Conservation (phyloP, 2,329 filamentous ascomycete genomes). For the Botrytis porri region DNA sequence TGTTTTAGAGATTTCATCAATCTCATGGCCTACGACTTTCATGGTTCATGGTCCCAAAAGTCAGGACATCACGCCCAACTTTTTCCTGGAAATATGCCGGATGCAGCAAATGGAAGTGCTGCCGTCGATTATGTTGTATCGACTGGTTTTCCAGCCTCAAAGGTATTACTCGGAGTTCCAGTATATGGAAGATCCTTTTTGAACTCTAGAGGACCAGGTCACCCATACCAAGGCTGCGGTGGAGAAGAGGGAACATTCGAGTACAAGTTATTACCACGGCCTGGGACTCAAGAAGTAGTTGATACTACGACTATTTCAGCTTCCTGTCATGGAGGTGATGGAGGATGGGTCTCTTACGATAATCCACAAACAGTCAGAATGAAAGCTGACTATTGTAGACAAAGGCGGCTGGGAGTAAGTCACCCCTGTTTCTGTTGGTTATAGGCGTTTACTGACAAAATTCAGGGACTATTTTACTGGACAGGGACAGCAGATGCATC, state of each 20-base stretch:
- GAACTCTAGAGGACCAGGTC: slow-evolving; percentile 60
- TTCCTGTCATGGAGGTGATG: slow-evolving; percentile 68
- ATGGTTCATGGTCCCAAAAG: slow-evolving; percentile 64
- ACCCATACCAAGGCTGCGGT: slow-evolving; percentile 53
- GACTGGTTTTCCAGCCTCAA: slow-evolving; percentile 64
- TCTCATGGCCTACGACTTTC: slow-evolving; percentile 78
- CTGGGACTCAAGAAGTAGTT: slow-evolving; percentile 60
- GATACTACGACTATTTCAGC: slow-evolving; percentile 68
- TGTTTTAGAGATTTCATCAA: slow-evolving; percentile 62
- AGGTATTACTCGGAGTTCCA: slow-evolving; percentile 73
- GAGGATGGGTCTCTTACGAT: slow-evolving; percentile 78
- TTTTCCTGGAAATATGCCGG: slow-evolving; percentile 51
- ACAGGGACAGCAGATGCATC: slow-evolving; percentile 70
- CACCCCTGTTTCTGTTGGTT: not conserved
- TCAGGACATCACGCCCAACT: slow-evolving; percentile 76
- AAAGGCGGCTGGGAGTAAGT: slow-evolving; percentile 62
- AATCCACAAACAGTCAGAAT: slow-evolving; percentile 71
- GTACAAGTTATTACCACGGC: slow-evolving; percentile 65
- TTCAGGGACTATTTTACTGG: slow-evolving; percentile 76
- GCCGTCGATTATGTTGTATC: slow-evolving; percentile 63
- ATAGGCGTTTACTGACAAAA: not conserved
- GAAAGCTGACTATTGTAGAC: slow-evolving; percentile 71
- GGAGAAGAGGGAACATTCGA: slow-evolving; percentile 71
- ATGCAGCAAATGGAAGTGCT: slow-evolving; percentile 63
- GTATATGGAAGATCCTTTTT: slow-evolving; percentile 74